Conservation (phyloP, 805 yeast genomes). For the Phaffomyces thermotolerans region DNA sequence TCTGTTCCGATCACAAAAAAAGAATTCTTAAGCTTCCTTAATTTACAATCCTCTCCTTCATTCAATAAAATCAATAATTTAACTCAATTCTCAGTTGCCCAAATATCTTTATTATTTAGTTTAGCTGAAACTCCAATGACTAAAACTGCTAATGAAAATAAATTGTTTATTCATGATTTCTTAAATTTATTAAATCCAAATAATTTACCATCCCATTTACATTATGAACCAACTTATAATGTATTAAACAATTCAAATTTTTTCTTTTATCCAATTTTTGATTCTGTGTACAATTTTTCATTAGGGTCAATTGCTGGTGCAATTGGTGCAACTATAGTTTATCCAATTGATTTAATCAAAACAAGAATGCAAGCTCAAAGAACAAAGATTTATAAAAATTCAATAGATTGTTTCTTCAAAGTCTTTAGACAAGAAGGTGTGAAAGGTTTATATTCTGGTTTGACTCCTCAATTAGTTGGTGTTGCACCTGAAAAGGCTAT, state of each 20-base stretch:
- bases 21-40: slow-evolving; percentile 29
- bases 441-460: slow-evolving; percentile 83
- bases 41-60: slow-evolving; percentile 23
- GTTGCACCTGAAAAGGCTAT: slow-evolving; percentile 99
- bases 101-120: slow-evolving; percentile 30
- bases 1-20: slow-evolving; percentile 29
- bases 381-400: slow-evolving; percentile 64
- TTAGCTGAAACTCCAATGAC: slow-evolving; percentile 10
- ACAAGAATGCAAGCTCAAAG: slow-evolving; percentile 97
- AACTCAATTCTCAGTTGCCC: slow-evolving; percentile 34
- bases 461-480: slow-evolving; percentile 90
- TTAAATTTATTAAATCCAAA: slow-evolving; percentile 35
- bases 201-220: slow-evolving; percentile 23
- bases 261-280: slow-evolving; percentile 60
- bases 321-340: slow-evolving; percentile 95
- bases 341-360: slow-evolving; percentile 93
- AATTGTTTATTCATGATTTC: slow-evolving; percentile 31
- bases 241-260: slow-evolving; percentile 23
- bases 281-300: slow-evolving; percentile 78
- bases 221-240: slow-evolving; percentile 9
- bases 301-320: slow-evolving; percentile 96
- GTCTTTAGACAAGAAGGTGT: slow-evolving; percentile 73
- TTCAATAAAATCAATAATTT: slow-evolving; percentile 34
- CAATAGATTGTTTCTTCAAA: slow-evolving; percentile 78
- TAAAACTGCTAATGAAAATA: background rate